Evolutionary conservation across 768 basidiomycete species (phyloP).

Genomic region (Mycena latifolia): DNA sequence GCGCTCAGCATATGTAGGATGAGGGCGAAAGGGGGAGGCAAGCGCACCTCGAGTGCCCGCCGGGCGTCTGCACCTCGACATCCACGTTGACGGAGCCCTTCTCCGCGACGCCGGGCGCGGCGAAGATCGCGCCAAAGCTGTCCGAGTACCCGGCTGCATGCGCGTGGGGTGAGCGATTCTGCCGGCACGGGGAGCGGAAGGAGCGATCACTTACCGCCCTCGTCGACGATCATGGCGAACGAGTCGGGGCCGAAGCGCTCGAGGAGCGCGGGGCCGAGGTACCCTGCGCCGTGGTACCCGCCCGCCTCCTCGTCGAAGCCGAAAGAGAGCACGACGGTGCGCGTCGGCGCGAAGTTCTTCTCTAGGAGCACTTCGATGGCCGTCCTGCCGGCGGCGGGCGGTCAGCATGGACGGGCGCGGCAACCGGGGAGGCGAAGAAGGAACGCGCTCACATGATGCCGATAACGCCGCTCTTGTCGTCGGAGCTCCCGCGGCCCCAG

Average conservation of each 20-base stretch:
- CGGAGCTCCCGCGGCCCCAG: slow-evolving; percentile 82
- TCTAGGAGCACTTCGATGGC: slow-evolving; percentile 35
- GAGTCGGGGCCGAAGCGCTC: slow-evolving; percentile 65
- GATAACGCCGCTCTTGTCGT: slow-evolving; percentile 82
- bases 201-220: slow-evolving; percentile 60
- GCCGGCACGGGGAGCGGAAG: background rate
- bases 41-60: slow-evolving; percentile 71
- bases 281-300: slow-evolving; percentile 54
- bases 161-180: slow-evolving; percentile 11
- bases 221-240: slow-evolving; percentile 74
- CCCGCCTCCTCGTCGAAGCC: slow-evolving; percentile 69
- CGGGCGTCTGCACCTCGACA: slow-evolving; percentile 57
- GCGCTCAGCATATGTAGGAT: too few relatives aligned
- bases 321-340: slow-evolving; percentile 48
- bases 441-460: too few relatives aligned
- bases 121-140: slow-evolving; percentile 52
- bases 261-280: slow-evolving; percentile 52
- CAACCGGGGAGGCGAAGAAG: too few relatives aligned
- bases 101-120: slow-evolving; percentile 59
- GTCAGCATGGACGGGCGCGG: too few relatives aligned
- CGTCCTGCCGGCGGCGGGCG: background rate
- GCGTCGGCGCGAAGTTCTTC: slow-evolving; percentile 31
- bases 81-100: slow-evolving; percentile 61
- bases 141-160: slow-evolving; percentile 31
- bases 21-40: too few relatives aligned